These are phyloP conservation scores for Dendrobium huoshanense DNA, from an alignment of 106 monocot genomes.

Conservation along the genomic window DNA sequence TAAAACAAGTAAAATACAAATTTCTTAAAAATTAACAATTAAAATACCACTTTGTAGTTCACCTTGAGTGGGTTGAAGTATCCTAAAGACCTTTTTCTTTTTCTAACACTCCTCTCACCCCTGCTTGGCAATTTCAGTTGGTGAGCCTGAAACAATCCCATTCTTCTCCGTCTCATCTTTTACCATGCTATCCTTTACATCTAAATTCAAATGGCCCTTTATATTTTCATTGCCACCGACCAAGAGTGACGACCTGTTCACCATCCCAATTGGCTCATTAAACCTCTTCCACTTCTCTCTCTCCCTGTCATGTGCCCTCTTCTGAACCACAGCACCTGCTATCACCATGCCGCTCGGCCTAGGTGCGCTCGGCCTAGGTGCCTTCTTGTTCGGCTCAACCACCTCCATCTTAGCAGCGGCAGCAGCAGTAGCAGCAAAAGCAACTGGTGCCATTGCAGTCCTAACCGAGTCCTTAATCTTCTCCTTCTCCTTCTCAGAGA, in stretches of 20 bases:
- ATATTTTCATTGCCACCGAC: neutral
- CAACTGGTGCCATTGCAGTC: neutral
- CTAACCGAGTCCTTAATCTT: neutral
- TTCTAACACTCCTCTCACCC: neutral
- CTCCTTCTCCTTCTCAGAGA: constrained; percentile 22
- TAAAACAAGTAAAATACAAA: neutral
- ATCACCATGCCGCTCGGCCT: neutral
- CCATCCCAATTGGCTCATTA: constrained; percentile 13
- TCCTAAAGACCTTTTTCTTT: neutral
- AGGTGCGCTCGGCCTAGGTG: neutral
- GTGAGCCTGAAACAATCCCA: neutral
- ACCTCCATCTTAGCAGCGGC: neutral
- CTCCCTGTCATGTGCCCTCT: constrained; percentile 20
- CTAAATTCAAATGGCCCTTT: neutral
- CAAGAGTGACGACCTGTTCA: neutral
- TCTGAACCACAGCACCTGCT: constrained; percentile 6
- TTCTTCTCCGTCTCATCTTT: constrained; percentile 8
- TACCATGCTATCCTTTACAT: neutral
- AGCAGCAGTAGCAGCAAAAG: neutral
- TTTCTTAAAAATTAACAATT: neutral
- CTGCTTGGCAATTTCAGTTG: neutral
- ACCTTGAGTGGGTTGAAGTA: neutral
- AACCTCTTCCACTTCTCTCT: constrained; percentile 35
- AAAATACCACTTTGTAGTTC: neutral
- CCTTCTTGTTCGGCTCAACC: constrained; percentile 11